Base-by-base conservation (phyloP, 2,329 filamentous ascomycete species). In the Talaromyces pinophilus region DNA sequence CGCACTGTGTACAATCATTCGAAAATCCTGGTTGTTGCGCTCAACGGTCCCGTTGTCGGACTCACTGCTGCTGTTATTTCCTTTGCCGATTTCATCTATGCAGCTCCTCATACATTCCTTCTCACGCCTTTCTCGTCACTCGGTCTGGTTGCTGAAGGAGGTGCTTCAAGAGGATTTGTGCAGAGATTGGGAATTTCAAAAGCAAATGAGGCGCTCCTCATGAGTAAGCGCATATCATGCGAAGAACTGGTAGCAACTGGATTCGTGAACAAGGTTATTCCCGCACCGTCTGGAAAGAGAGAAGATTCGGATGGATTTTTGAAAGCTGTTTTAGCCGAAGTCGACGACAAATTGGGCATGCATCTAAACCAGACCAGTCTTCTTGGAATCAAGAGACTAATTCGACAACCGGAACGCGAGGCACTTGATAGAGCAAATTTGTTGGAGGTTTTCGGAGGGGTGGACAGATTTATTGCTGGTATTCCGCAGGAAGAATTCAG, bases 11-110 rank as follows among this genome's bases (percentile, higher is more conserved):
- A 95, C 83, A 89, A 88, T 15, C 95, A 98, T 81, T 92, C 93
- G 72, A 97, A 98, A 82, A 91, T 98, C 79, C 90, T 98, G 28
- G 86, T 98, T 67, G 89, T 90, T 0, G 95, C 92, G 0, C 88
- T 98, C 70, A 98, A 98, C 81, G 95, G 94, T 2, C 95, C 95
- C 5, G 93, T 89, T 11, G 85, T 99, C 63, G 95, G 95, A 5
- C 88, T 98, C 38, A 91, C 90, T 1, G 95, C 94, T 0, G 93
- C 94, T 0, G 81, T 98, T 0, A 83, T 92, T 66, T 89, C 89
- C 33, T 91, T 92, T 77, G 91, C 91, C 28, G 95, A 98, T 82
- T 98, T 98, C 82, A 87, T 98, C 77, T 98, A 98, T 83, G 89
- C 87, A 75, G 85, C 90, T 0, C 93, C 93, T 0, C 85, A 90